Evolutionary conservation across 1,139 yeast genomes (phyloP), one percentile per base, ranked within the genome.

Genomic region (Hansenula anomala): DNA sequence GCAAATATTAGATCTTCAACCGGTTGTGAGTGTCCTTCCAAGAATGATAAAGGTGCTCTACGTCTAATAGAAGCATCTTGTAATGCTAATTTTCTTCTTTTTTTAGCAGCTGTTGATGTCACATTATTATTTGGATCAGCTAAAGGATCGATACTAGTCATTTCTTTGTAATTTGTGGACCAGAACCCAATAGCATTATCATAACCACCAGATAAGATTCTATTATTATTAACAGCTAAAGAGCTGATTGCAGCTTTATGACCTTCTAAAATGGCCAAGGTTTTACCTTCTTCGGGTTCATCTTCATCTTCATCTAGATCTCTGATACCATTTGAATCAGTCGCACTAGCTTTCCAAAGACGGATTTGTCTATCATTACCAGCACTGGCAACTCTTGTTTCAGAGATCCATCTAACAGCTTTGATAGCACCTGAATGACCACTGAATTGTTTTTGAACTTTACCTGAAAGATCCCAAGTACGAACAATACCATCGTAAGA

Each of bases 401-500:
- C 78, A 18, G 85, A 72, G 34, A 84, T 68, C 83, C 94, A 89
- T 53, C 79, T 74, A 27, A 88, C 95, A 13, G 86, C 73, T 59
- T 85, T 82, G 42, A 92, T 78, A 5, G 97, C 81, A 19, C 86
- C 96, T 19, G 84, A 78, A 61, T 92, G 98, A 15, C 97, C 97
- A 34, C 78, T 75, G 51, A 82, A 77, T 58, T 88, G 95, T 50
- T 84, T 79, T 52, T 81, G 83, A 15, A 90, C 84, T 37, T 75
- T 71, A n/a, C 97, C 97, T 13, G 89, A 75, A 64, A 78, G 65
- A 57, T 87, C 83, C 79, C 92, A 92, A 12, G 95, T 78, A 51
- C 97, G 75, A 19, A 92, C 96, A 31, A 90, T 76, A 47, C 97
- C 97, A 60, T 92, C 98, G 56, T 90, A 92, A 1, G 95, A 80